Evolutionary conservation across 1,284 basidiomycete genomes (phyloP), one percentile per base, ranked within the genome.

Genomic region (Rhodotorula sp.): DNA sequence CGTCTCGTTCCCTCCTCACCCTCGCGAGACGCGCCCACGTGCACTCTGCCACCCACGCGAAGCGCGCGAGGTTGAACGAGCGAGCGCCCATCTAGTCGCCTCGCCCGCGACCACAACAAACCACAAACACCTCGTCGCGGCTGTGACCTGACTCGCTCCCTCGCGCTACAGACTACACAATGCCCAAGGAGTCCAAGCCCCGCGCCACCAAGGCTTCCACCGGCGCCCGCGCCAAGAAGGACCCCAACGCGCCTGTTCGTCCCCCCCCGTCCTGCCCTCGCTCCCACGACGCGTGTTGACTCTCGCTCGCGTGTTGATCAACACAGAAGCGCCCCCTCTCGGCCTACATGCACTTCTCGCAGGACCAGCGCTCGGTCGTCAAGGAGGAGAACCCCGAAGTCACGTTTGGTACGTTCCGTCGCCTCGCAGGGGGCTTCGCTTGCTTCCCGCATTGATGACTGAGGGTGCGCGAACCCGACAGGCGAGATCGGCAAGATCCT

Each of bases 341-440:
- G 62, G 93, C 94, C 64, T 98, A 96, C 85, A 96, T 98, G 94
- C 94, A 94, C 89, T 97, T 97, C 86, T 89, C 88, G 78, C 91
- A 94, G 82, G 94, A 94, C 82, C 91, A 91, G 89, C 87, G 94
- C 80, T 91, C 95, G 82, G 88, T 89, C 79, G 91, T 97, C 86
- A 95, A 94, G 87, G 79, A 86, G 67, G 94, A 95, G 84, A 96
- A 97, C 85, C 92, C 93, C 66, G 91, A 94, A 70, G 94, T 92
- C 49, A 86, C 89, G 70, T 97, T 97, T 79, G 94, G 94, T 89
- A 72, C 67, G 87, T 84, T 1, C 30, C 67, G 30, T 46, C 32
- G 48, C 47, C 74, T 73, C 73, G 59, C 32, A 55, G 64, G 15
- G 67, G 47, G 39, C 46, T 29, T 53, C 54, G 67, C 17, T 53